phyloP scores from a whole-genome alignment of 176 grass and related monocot species.

The Rhipidocladum racemiflorum region DNA sequence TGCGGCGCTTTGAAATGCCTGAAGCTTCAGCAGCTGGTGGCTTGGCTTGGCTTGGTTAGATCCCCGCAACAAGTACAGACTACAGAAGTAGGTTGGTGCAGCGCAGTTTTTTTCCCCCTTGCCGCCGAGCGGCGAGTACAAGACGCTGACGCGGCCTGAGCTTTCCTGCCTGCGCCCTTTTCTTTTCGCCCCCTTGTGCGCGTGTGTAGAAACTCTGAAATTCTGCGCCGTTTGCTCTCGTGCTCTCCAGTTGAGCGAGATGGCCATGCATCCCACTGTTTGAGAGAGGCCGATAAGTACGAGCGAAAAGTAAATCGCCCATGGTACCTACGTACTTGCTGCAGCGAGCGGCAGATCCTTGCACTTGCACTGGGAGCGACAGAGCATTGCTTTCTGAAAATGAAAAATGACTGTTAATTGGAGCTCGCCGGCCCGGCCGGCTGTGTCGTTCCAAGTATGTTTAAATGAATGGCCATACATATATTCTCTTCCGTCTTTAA shows the following conservation, averaged over 20 bases:
- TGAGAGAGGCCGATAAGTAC: background rate
- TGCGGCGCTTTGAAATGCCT: background rate
- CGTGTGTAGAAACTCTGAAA: background rate
- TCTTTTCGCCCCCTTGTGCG: too few species aligned
- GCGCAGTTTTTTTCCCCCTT: constrained; percentile 18
- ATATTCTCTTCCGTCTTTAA: too few species aligned
- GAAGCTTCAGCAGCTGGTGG: background rate
- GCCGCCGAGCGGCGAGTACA: constrained; percentile 12
- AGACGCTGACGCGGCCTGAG: constrained; percentile 17
- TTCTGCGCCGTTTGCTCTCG: background rate
- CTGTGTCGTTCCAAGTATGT: too few species aligned
- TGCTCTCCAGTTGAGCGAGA: background rate
- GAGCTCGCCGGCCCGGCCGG: too few species aligned
- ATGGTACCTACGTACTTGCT: background rate
- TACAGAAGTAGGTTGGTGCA: background rate
- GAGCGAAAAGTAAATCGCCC: background rate
- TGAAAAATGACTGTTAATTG: background rate
- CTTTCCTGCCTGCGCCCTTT: constrained; percentile 1
- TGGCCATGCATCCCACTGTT: background rate
- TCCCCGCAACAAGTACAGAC: background rate
- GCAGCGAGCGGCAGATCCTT: background rate
- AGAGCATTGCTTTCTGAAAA: background rate
- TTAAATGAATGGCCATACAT: too few species aligned
- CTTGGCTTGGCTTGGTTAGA: background rate
- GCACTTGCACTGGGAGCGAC: background rate